Conservation (phyloP, 441 rosid species). For the Euphorbia schlechtendalii region DNA sequence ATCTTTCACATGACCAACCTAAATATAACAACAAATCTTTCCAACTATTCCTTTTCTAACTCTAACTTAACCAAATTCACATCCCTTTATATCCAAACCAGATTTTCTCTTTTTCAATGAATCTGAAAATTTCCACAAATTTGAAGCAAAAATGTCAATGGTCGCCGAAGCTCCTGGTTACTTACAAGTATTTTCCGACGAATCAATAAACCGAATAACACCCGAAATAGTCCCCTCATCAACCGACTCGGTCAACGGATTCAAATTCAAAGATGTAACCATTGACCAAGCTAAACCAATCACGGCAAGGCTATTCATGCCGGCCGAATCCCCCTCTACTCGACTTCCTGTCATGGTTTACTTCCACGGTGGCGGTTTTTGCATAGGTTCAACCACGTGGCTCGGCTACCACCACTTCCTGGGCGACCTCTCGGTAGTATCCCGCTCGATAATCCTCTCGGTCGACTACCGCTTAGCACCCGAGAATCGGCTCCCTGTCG, state of each 20-base stretch:
- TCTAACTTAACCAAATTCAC: background rate
- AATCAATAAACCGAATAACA: conserved; percentile 35
- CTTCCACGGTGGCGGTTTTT: conserved; percentile 65
- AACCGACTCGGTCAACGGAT: conserved; percentile 21
- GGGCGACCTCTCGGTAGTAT: conserved; percentile 39
- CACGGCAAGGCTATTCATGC: conserved; percentile 45
- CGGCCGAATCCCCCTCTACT: conserved; percentile 12
- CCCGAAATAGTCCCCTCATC: conserved; percentile 30
- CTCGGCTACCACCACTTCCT: conserved; percentile 54
- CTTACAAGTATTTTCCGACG: conserved; percentile 51
- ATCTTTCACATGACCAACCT: conserved; percentile 30
- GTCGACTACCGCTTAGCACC: conserved; percentile 56
- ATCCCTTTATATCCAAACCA: conserved; percentile 12
- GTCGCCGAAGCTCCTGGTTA: conserved; percentile 43
- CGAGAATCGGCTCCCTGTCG: conserved; percentile 42
- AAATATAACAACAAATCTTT: conserved; percentile 8
- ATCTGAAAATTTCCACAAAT: background rate
- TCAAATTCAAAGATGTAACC: conserved; percentile 38
- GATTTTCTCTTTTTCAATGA: background rate
- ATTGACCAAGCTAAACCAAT: conserved; percentile 34
- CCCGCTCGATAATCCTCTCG: conserved; percentile 34
- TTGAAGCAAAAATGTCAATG: conserved; percentile 23
- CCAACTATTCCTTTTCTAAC: background rate
- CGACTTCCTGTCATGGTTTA: conserved; percentile 40
- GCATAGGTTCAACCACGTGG: conserved; percentile 54